phyloP scores from a whole-genome alignment of 345 rosid genomes.

The Eucalyptus albens region DNA sequence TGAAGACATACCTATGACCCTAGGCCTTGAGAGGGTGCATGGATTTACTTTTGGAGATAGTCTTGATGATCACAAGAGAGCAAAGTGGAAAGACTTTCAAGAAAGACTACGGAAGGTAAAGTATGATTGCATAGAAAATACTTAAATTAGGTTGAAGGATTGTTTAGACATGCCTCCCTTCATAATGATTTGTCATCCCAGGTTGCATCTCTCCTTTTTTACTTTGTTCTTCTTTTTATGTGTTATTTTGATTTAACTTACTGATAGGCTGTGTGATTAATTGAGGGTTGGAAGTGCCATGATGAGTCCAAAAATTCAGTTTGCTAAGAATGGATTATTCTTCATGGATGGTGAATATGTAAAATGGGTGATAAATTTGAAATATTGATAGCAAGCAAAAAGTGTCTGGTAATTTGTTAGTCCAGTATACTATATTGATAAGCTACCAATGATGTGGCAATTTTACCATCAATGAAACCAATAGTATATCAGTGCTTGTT shows the following conservation, averaged over 20 bases:
- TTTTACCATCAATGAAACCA: background rate
- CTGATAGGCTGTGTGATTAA: background rate
- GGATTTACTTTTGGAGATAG: slow-evolving; percentile 97
- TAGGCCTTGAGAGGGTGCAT: slow-evolving; percentile 93
- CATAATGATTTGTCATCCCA: background rate
- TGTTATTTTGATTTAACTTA: background rate
- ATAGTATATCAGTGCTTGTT: background rate
- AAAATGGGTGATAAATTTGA: background rate
- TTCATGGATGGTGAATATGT: background rate
- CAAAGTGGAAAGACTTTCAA: slow-evolving; percentile 70
- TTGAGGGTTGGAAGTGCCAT: background rate
- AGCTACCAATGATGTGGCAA: background rate
- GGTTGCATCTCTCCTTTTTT: background rate
- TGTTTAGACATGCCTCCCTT: background rate
- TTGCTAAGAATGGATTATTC: background rate
- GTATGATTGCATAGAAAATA: background rate
- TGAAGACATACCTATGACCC: background rate
- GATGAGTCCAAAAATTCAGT: background rate
- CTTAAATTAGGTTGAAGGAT: background rate
- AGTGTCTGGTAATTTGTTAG: background rate
- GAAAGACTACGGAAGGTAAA: slow-evolving; percentile 60
- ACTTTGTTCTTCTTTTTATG: background rate
- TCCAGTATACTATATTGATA: background rate
- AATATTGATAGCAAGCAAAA: background rate
- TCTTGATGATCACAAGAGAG: slow-evolving; percentile 44